Conservation (phyloP, 768 basidiomycete genomes). For the Phylloporus sp. region DNA sequence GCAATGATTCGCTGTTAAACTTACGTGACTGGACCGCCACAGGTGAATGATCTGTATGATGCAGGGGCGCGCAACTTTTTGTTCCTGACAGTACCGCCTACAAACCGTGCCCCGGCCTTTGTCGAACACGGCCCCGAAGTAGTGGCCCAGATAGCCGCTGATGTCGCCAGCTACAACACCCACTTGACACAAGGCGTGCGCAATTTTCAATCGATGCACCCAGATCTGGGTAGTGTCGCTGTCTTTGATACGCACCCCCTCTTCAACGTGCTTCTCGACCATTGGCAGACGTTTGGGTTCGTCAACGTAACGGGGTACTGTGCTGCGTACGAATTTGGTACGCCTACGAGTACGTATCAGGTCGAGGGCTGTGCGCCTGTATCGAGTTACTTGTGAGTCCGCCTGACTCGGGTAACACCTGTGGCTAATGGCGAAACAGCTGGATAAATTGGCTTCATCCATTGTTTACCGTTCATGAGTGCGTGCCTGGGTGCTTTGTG, state of each 20-base stretch:
- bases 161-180: constrained; percentile 48
- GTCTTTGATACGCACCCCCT: constrained; percentile 56
- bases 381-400: constrained; percentile 59
- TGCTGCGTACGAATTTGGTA: constrained; percentile 56
- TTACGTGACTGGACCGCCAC: background rate
- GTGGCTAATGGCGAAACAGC: constrained; percentile 29
- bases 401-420: background rate
- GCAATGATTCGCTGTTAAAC: background rate
- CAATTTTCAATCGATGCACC: constrained; percentile 40
- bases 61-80: constrained; percentile 58
- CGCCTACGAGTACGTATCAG: constrained; percentile 48
- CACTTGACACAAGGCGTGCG: constrained; percentile 38
- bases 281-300: constrained; percentile 50
- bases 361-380: constrained; percentile 56
- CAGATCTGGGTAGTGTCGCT: constrained; percentile 41
- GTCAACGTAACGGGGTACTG: constrained; percentile 59
- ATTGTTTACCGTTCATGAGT: constrained; percentile 62
- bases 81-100: constrained; percentile 59
- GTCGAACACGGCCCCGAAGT: constrained; percentile 33
- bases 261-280: constrained; percentile 56
- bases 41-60: constrained; percentile 21
- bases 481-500: constrained; percentile 17
- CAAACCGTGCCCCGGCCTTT: constrained; percentile 54
- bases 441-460: constrained; percentile 63
- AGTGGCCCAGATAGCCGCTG: constrained; percentile 27